These are phyloP conservation scores for Lactarius sp. DNA, from an alignment of 768 basidiomycete genomes.

Conservation along the genomic window DNA sequence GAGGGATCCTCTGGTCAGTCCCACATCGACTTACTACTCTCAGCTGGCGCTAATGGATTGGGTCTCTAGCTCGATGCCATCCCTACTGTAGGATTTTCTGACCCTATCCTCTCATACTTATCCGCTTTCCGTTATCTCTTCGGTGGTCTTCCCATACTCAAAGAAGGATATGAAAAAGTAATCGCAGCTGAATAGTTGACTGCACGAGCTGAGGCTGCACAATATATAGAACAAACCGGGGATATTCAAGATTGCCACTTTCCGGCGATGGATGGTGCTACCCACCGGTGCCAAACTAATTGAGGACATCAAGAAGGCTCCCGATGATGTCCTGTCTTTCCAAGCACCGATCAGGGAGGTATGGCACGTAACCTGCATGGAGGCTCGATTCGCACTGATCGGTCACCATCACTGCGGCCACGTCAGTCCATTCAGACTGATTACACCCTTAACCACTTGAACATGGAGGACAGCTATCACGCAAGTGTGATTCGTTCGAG, in stretches of 20 bases:
- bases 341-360: constrained; percentile 34
- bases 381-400: background rate
- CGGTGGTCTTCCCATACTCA: background rate
- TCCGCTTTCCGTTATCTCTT: constrained; percentile 4
- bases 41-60: background rate
- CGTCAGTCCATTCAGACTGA: constrained; percentile 35
- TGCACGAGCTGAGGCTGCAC: background rate
- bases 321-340: constrained; percentile 38
- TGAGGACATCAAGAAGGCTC: constrained; percentile 40
- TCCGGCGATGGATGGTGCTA: constrained; percentile 39
- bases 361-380: constrained; percentile 28
- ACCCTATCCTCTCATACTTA: constrained; percentile 30
- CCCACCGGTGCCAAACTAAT: constrained; percentile 31
- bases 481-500: constrained; percentile 30
- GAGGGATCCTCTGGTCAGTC: constrained; percentile 1
- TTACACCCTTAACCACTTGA: constrained; percentile 37
- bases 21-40: background rate
- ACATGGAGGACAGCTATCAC: constrained; percentile 33
- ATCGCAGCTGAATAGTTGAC: background rate
- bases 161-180: constrained; percentile 12
- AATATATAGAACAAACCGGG: constrained; percentile 28
- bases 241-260: constrained; percentile 33
- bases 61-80: constrained; percentile 23
- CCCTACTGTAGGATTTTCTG: constrained; percentile 31
- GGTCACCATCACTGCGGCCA: background rate